A percentile compares a stretch with the other conserved stretches of the same genome.
Evolutionary conservation across 257 asterid species (phyloP).

Genomic region (Leonotis leonurus): DNA sequence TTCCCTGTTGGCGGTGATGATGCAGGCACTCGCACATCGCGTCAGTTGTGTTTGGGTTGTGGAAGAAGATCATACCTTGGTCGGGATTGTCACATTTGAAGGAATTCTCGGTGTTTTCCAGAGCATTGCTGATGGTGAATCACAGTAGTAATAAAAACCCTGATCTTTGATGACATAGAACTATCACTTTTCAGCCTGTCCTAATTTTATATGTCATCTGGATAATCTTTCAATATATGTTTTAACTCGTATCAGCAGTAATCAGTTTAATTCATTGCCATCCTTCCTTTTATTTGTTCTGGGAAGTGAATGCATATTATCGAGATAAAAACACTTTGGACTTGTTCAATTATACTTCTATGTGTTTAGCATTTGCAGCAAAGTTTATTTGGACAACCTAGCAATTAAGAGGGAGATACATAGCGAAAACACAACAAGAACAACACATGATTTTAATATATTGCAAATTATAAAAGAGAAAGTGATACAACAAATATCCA

Average conservation of each 20-base stretch:
- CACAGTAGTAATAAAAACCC: slow-evolving; percentile 4
- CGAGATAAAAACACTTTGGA: too few relatives aligned
- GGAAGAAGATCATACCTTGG: slow-evolving; percentile 44
- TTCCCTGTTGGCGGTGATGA: slow-evolving; percentile 75
- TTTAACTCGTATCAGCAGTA: neutral
- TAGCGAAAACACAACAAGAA: neutral
- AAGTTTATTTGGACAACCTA: too few relatives aligned
- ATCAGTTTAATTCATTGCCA: too few relatives aligned
- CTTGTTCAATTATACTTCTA: too few relatives aligned
- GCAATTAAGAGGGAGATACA: neutral
- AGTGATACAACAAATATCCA: neutral
- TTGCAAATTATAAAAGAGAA: neutral
- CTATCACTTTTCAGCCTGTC: neutral
- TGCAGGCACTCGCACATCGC: slow-evolving; percentile 72
- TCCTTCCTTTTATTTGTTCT: neutral
- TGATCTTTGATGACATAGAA: neutral
- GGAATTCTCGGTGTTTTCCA: slow-evolving; percentile 54
- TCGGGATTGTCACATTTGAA: slow-evolving; percentile 62
- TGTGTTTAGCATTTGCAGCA: too few relatives aligned
- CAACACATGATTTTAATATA: neutral
- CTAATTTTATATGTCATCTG: neutral
- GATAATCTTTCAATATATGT: neutral
- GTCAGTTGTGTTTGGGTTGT: slow-evolving; percentile 74
- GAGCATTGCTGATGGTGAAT: slow-evolving; percentile 17
- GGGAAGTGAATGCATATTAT: neutral